Conservation (phyloP, 2,329 filamentous ascomycete species). For the Epichloe gansuensis region DNA sequence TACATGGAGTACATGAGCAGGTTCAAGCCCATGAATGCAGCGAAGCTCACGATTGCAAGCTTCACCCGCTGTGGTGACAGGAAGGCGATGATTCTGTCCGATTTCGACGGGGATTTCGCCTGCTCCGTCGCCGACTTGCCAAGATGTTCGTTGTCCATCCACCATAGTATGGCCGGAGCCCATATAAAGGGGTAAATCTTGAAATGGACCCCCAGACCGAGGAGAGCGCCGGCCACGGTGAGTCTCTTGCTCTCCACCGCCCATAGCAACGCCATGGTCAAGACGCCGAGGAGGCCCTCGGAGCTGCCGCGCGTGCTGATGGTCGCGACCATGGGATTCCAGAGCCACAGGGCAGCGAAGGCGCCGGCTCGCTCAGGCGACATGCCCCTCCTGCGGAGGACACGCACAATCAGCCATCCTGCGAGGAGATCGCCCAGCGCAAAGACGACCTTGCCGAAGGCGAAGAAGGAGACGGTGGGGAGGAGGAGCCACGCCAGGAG, state of each 20-base stretch:
- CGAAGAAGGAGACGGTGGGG: slow-evolving; percentile 70
- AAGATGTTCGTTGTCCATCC: slow-evolving; percentile 52
- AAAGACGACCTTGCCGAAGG: slow-evolving; percentile 80
- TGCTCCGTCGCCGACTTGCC: slow-evolving; percentile 7
- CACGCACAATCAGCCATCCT: slow-evolving; percentile 56
- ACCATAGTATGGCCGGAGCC: slow-evolving; percentile 68
- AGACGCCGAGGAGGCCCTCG: slow-evolving; percentile 75
- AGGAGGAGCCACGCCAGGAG: slow-evolving; percentile 83
- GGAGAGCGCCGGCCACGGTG: slow-evolving; percentile 55
- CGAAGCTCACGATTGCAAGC: slow-evolving; percentile 52
- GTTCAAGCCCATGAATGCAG: slow-evolving; percentile 66
- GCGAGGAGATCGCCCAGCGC: slow-evolving; percentile 72
- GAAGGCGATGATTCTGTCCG: slow-evolving; percentile 27
- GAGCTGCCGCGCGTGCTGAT: slow-evolving; percentile 93
- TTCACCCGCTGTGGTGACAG: slow-evolving; percentile 41
- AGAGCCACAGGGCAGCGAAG: slow-evolving; percentile 79
- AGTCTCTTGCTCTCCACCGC: slow-evolving; percentile 56
- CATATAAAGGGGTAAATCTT: slow-evolving; percentile 99
- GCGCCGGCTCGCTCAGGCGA: slow-evolving; percentile 45
- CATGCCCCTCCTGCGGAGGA: slow-evolving; percentile 33
- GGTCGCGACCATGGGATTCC: slow-evolving; percentile 96
- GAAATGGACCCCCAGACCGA: slow-evolving; percentile 85
- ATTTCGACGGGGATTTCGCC: slow-evolving; percentile 8
- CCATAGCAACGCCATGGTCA: slow-evolving; percentile 77
- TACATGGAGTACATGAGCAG: slow-evolving; percentile 64